phyloP scores from a whole-genome alignment of 1,284 basidiomycete species.

The Marasmius tenuissimus region DNA sequence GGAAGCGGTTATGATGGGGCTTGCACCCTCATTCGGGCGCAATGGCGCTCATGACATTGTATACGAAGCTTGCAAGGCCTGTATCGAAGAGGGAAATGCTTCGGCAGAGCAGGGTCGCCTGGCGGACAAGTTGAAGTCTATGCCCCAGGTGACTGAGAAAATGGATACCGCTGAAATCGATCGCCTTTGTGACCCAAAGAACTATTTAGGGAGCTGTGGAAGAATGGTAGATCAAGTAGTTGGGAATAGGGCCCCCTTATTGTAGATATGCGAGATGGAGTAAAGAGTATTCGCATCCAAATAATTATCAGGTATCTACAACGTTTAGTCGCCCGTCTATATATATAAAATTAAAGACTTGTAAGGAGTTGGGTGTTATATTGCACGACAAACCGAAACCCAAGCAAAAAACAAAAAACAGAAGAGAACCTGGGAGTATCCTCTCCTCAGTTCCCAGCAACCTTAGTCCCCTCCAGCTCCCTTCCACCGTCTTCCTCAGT shows the following conservation, averaged over 20 bases:
- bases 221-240: constrained; percentile 1
- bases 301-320: too few species aligned
- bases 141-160: not conserved
- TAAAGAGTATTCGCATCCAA: too few species aligned
- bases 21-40: not conserved
- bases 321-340: too few species aligned
- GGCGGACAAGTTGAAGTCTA: not conserved
- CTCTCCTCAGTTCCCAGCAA: constrained; percentile 14
- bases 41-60: constrained; percentile 1
- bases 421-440: too few species aligned
- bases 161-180: not conserved
- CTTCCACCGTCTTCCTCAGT: constrained; percentile 20
- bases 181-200: not conserved
- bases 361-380: too few species aligned
- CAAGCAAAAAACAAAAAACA: too few species aligned
- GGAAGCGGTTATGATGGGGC: constrained; percentile 2
- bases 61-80: not conserved
- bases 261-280: not conserved
- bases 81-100: not conserved
- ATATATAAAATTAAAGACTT: too few species aligned
- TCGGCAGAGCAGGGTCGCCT: not conserved
- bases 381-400: too few species aligned
- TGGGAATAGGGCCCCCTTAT: not conserved
- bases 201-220: not conserved
- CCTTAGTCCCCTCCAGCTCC: constrained; percentile 26